Evolutionary conservation across 371 early-diverging fungal species (phyloP).

Genomic region (Smittium culicis): DNA sequence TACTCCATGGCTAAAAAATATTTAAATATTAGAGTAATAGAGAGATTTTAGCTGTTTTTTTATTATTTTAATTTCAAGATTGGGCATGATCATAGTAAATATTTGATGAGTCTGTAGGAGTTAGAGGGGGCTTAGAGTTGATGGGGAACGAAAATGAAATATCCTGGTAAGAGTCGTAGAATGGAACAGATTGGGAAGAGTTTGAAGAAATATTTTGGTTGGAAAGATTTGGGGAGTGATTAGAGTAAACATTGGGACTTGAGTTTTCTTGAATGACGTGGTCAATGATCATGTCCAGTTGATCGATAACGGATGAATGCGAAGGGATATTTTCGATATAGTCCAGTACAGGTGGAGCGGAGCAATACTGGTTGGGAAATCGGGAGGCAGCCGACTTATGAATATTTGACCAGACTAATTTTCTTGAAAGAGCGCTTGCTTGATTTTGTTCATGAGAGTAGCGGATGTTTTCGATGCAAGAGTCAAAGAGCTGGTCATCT

Average conservation of each 20-base stretch:
- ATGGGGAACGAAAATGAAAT: background rate
- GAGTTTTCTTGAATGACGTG: background rate
- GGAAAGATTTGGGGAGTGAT: background rate
- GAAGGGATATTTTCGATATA: conserved; percentile 13
- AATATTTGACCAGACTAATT: background rate
- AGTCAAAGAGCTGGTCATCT: conserved; percentile 76
- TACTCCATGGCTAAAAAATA: too few species aligned
- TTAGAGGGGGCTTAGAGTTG: background rate
- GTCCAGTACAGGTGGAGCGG: background rate
- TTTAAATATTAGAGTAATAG: too few species aligned
- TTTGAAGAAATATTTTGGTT: background rate
- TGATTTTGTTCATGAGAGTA: conserved; percentile 19
- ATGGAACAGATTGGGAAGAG: background rate
- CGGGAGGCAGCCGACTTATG: background rate
- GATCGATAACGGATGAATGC: background rate
- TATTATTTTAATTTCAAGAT: too few species aligned
- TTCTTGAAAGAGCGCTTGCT: background rate
- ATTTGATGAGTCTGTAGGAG: background rate
- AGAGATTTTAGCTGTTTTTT: too few species aligned
- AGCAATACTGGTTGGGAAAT: background rate
- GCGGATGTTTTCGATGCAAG: conserved; percentile 25
- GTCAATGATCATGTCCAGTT: background rate
- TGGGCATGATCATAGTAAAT: too few species aligned
- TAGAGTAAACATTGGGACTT: background rate
- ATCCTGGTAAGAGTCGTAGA: background rate